Conservation (phyloP, 257 asterid genomes). For the Rhazya stricta region DNA sequence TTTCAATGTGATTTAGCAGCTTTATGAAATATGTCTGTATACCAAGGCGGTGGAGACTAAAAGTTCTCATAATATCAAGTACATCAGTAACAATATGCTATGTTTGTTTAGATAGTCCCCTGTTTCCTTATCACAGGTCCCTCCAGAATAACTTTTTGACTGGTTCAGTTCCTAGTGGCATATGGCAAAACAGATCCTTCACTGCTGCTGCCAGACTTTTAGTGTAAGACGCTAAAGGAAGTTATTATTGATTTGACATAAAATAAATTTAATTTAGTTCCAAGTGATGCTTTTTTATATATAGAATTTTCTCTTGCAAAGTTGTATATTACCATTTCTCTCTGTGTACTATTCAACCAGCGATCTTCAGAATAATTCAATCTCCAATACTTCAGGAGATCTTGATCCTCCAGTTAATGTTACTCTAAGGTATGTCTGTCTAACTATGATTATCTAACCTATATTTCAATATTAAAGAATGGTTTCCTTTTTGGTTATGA, state of each 20-base stretch:
- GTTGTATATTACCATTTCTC: neutral
- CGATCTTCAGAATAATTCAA: slow-evolving; percentile 33
- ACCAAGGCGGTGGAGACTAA: neutral
- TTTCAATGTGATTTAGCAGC: neutral
- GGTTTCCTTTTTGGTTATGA: neutral
- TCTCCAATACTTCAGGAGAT: slow-evolving; percentile 32
- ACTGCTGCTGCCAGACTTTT: slow-evolving; percentile 25
- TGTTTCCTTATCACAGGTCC: slow-evolving; percentile 27
- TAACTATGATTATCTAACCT: slow-evolving; percentile 5
- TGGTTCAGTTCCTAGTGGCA: slow-evolving; percentile 31
- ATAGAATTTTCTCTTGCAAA: slow-evolving; percentile 12
- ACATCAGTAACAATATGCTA: neutral
- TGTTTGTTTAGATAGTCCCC: neutral
- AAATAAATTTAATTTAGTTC: neutral
- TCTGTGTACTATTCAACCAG: slow-evolving; percentile 22
- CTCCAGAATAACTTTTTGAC: slow-evolving; percentile 37
- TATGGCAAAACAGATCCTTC: slow-evolving; percentile 41
- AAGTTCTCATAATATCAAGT: neutral
- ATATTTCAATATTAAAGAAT: neutral
- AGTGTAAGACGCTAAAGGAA: slow-evolving; percentile 26
- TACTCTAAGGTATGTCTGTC: slow-evolving; percentile 32
- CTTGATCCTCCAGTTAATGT: slow-evolving; percentile 43
- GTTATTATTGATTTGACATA: neutral
- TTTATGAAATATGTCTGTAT: neutral
- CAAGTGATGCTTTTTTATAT: neutral